Evolutionary conservation across 2,329 filamentous ascomycete species (phyloP), one percentile per base, ranked within the genome.

Genomic region (Trichoderma cornu-damae): DNA sequence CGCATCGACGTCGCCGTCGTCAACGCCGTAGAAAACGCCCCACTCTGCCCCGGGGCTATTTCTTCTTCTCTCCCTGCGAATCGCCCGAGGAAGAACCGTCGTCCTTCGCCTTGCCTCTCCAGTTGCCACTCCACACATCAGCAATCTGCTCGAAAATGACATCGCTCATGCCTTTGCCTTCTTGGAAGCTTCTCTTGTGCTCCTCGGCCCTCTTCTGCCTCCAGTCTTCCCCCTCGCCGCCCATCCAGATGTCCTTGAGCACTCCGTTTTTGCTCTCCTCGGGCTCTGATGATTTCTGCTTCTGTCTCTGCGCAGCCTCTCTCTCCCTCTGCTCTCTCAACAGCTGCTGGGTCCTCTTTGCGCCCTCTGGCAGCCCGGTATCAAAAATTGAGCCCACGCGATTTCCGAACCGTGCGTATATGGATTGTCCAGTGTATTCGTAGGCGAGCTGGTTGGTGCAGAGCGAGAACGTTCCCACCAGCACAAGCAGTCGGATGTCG

Each of bases 211-310:
- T 72, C 73, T 78, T 77, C 69, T 76, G 69, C 66, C 75, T 73
- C 81, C 81, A 84, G 61, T 79, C 75, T 43, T 77, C 74, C n/a
- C 69, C 69, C 67, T 83, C 81, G 35, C 74, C 75, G 32, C 82
- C 83, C 77, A 83, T 80, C 83, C 82, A 85, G 14, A 84, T 67
- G 61, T 74, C 74, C 61, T 77, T 71, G 55, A 82, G 67, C 48
- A 69, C 49, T 56, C 69, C 63, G 22, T 67, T 67, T 64, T 73
- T 67, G 58, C 71, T 65, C 34, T 68, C 66, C 22, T 66, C 65
- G 20, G 63, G 56, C 57, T 67, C 62, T 22, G 34, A 40, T 18
- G 24, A 24, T 12, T 40, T 51, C 24, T 52, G 49, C 16, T 54
- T 60, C 49, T 65, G 66, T 48, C 64, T 65, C 37, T 62, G 58